A percentile compares a stretch with the other conserved stretches of the same genome.
phyloP scores from a whole-genome alignment of 306 rosid species.

The Castanopsis chinensis region DNA sequence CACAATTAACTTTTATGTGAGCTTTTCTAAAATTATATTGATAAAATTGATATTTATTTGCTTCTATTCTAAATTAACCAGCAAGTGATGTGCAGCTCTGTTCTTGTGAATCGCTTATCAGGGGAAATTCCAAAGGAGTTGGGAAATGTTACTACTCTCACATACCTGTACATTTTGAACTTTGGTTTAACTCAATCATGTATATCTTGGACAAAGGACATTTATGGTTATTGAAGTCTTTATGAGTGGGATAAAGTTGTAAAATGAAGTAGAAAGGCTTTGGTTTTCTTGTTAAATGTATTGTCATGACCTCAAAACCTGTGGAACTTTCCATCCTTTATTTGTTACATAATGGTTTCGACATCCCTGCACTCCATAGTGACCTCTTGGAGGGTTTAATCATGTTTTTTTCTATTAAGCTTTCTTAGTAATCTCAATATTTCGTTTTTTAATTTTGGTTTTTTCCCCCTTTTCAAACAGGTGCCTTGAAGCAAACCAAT shows the following conservation, averaged over 20 bases:
- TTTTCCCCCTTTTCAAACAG: not conserved
- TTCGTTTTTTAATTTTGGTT: too few relatives aligned
- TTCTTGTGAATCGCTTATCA: slow-evolving; percentile 21
- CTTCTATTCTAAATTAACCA: not conserved
- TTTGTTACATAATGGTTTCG: too few relatives aligned
- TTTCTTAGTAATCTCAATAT: too few relatives aligned
- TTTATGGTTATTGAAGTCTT: too few relatives aligned
- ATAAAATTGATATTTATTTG: not conserved
- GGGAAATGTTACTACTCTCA: slow-evolving; percentile 26
- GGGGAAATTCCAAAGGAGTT: slow-evolving; percentile 33
- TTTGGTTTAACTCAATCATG: not conserved
- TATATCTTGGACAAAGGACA: not conserved
- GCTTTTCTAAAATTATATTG: not conserved
- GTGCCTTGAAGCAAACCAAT: slow-evolving; percentile 33
- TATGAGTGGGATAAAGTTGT: too few relatives aligned
- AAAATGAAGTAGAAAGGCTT: too few relatives aligned
- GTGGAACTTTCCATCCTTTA: too few relatives aligned
- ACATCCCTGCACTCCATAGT: too few relatives aligned
- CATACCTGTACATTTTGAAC: slow-evolving; percentile 18
- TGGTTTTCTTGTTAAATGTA: too few relatives aligned
- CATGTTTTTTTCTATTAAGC: too few relatives aligned
- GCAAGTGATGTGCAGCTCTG: slow-evolving; percentile 15
- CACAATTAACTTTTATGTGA: slow-evolving; percentile 17
- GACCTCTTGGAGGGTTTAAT: too few relatives aligned
- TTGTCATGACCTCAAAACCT: too few relatives aligned